Evolutionary conservation across 2,329 filamentous ascomycete genomes (phyloP).

Genomic region (Leptoxyphium fumago): DNA sequence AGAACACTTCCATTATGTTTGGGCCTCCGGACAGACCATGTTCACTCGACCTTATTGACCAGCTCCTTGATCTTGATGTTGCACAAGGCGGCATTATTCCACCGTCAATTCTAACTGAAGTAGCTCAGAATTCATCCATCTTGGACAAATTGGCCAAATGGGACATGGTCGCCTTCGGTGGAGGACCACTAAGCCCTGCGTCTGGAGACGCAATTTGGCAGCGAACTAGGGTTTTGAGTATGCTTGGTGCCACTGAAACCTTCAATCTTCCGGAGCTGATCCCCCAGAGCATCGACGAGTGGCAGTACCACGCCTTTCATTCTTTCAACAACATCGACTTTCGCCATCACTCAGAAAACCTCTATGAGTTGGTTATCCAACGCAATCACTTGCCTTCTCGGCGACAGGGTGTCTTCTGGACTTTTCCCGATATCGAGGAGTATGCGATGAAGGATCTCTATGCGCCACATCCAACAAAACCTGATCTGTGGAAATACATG

Average conservation of each 20-base stretch:
- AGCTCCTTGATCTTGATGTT: conserved; percentile 1
- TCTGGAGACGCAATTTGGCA: conserved; percentile 3
- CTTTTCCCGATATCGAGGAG: conserved; percentile 18
- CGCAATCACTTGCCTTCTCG: conserved; percentile 10
- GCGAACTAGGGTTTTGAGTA: conserved; percentile 1
- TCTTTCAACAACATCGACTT: conserved; percentile 2
- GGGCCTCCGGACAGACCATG: conserved; percentile 4
- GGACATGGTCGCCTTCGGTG: conserved; percentile 5
- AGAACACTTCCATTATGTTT: conserved; percentile 3
- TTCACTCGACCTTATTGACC: conserved; percentile 2
- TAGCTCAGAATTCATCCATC: conserved; percentile 5
- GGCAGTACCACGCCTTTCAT: conserved; percentile 3
- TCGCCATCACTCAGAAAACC: conserved; percentile 4
- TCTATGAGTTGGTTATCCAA: conserved; percentile 21
- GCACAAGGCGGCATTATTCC: conserved; percentile 4
- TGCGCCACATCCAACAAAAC: conserved; percentile 13
- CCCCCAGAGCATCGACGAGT: conserved; percentile 3
- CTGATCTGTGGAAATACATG: conserved; percentile 12
- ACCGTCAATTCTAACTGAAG: conserved; percentile 8
- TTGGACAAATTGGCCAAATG: conserved; percentile 5
- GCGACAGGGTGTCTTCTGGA: conserved; percentile 15
- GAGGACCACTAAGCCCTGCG: conserved; percentile 3
- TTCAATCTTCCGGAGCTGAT: conserved; percentile 5
- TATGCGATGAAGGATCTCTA: conserved; percentile 18
- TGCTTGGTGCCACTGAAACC: conserved; percentile 6